Percentiles rank a stretch among this genome's conserved stretches.
Conservation (phyloP, 2,329 filamentous ascomycete genomes). For the Xylaria sp. region DNA sequence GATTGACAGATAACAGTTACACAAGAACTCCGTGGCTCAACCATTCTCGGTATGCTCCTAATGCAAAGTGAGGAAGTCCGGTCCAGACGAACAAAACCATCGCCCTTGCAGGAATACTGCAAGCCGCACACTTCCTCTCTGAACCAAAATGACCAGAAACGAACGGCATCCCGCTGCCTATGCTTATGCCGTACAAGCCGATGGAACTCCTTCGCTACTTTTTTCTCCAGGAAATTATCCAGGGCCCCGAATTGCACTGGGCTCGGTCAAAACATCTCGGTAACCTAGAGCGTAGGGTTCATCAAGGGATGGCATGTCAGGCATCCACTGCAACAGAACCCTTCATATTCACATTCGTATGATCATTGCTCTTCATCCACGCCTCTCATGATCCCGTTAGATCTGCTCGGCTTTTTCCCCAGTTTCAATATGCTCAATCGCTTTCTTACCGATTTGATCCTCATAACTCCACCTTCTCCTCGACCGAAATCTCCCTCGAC, state of each 20-base stretch:
- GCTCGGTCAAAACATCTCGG: slow-evolving; percentile 28
- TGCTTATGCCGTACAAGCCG: slow-evolving; percentile 25
- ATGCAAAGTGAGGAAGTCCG: slow-evolving; percentile 8
- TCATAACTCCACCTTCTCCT: slow-evolving; percentile 54
- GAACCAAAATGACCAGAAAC: slow-evolving; percentile 15
- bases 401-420: slow-evolving; percentile 73
- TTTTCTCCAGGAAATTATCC: slow-evolving; percentile 29
- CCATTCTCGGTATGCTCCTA: slow-evolving; percentile 5
- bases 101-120: not conserved
- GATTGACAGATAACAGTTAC: slow-evolving; percentile 14
- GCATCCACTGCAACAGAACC: not conserved
- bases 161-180: slow-evolving; percentile 13
- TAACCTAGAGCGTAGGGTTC: slow-evolving; percentile 27
- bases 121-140: slow-evolving; percentile 11
- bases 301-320: slow-evolving; percentile 8
- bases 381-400: slow-evolving; percentile 61
- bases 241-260: slow-evolving; percentile 30
- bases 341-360: not conserved
- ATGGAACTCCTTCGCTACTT: slow-evolving; percentile 27
- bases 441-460: slow-evolving; percentile 76
- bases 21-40: slow-evolving; percentile 25
- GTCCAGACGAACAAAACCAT: slow-evolving; percentile 9
- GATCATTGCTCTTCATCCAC: slow-evolving; percentile 64
- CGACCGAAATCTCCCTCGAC: slow-evolving; percentile 44
- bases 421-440: slow-evolving; percentile 81